phyloP scores from a whole-genome alignment of 148 eudicot species.

The Rhododendron henanense region DNA sequence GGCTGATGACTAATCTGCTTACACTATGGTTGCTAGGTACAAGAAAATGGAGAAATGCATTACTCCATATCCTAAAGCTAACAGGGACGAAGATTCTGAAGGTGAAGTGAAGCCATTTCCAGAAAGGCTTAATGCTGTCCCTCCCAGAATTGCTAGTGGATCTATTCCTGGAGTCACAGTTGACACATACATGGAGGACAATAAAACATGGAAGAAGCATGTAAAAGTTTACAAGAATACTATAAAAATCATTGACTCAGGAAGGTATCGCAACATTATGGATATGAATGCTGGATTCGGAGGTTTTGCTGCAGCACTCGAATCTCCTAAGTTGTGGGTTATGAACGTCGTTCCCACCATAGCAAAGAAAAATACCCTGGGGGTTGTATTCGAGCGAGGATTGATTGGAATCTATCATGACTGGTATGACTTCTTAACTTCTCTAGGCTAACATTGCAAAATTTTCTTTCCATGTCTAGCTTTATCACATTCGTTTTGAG shows the following conservation, averaged over 20 bases:
- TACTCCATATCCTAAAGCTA: constrained; percentile 46
- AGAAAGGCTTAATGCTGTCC: constrained; percentile 77
- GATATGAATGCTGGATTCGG: constrained; percentile 98
- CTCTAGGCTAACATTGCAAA: neutral
- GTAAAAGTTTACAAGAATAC: constrained; percentile 71
- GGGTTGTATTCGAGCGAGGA: constrained; percentile 82
- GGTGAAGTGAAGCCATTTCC: constrained; percentile 69
- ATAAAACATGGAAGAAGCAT: constrained; percentile 73
- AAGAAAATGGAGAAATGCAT: constrained; percentile 90
- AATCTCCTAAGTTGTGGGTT: constrained; percentile 86
- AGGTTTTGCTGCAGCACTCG: constrained; percentile 91
- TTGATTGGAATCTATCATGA: constrained; percentile 91
- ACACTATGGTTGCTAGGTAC: constrained; percentile 54
- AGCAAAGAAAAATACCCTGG: constrained; percentile 78
- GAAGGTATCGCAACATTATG: constrained; percentile 95
- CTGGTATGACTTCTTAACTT: constrained; percentile 49
- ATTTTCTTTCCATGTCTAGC: neutral
- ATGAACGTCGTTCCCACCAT: constrained; percentile 94
- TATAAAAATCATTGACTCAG: constrained; percentile 69
- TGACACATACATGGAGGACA: constrained; percentile 62
- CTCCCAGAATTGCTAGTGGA: constrained; percentile 78
- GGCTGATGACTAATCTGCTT: neutral
- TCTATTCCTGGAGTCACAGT: constrained; percentile 71
- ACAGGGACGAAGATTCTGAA: constrained; percentile 23
- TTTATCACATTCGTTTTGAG: neutral